Conservation (phyloP, 768 basidiomycete species). For the Lactarius pseudohatsudake region DNA sequence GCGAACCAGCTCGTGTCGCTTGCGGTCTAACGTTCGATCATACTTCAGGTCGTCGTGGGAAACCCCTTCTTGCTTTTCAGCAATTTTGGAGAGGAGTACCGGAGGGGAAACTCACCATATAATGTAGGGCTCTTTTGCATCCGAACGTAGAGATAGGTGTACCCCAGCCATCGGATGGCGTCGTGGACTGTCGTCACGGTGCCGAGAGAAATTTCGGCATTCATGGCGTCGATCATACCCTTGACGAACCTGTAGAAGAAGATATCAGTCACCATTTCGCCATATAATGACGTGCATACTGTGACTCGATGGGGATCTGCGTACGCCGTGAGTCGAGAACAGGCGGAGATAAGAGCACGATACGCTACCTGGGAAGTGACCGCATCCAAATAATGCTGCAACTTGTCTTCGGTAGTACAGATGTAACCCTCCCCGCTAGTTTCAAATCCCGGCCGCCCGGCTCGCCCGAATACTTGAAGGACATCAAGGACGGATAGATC, state of each 20-base stretch:
- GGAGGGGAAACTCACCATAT: constrained; percentile 55
- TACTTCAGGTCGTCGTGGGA: constrained; percentile 61
- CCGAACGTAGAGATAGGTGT: constrained; percentile 93
- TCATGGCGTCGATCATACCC: constrained; percentile 88
- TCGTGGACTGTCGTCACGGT: constrained; percentile 87
- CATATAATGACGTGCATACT: constrained; percentile 48
- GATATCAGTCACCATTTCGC: not conserved
- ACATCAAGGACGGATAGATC: constrained; percentile 95
- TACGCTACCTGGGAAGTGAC: constrained; percentile 74
- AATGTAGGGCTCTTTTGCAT: constrained; percentile 89
- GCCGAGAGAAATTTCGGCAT: constrained; percentile 93
- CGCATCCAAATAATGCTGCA: constrained; percentile 85
- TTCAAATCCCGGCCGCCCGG: constrained; percentile 85
- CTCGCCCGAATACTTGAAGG: constrained; percentile 95
- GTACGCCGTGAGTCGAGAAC: constrained; percentile 7
- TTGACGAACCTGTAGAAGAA: constrained; percentile 55
- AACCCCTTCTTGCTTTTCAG: constrained; percentile 54
- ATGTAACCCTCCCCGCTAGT: constrained; percentile 96
- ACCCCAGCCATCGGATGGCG: constrained; percentile 92
- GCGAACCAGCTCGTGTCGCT: constrained; percentile 65
- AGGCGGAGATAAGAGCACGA: constrained; percentile 12
- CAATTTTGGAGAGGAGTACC: not conserved
- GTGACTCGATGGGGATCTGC: constrained; percentile 94
- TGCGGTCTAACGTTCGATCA: constrained; percentile 71
- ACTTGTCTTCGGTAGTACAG: constrained; percentile 91